These are phyloP conservation scores for Russula sp. DNA, from an alignment of 768 basidiomycete genomes.

Conservation along the genomic window DNA sequence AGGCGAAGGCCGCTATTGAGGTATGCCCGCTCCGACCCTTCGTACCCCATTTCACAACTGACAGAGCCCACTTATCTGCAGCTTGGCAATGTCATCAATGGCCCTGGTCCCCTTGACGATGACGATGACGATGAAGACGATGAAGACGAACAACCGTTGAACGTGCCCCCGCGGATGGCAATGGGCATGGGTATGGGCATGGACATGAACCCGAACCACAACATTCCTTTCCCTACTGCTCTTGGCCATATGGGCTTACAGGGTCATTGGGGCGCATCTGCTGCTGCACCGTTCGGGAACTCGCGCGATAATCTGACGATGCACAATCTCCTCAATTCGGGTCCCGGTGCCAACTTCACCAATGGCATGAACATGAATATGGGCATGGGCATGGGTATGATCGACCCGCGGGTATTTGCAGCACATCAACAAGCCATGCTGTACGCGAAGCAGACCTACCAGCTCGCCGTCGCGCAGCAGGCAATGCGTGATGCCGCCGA, in stretches of 20 bases:
- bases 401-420: slow-evolving; percentile 34
- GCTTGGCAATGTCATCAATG: slow-evolving; percentile 88
- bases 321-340: slow-evolving; percentile 46
- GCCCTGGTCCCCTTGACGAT: slow-evolving; percentile 53
- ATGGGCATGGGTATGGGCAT: slow-evolving; percentile 30
- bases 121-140: slow-evolving; percentile 26
- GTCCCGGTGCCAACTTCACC: background rate
- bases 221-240: slow-evolving; percentile 22
- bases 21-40: slow-evolving; percentile 42
- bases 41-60: background rate
- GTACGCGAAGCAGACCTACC: slow-evolving; percentile 83
- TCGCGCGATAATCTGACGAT: slow-evolving; percentile 31
- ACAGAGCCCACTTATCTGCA: slow-evolving; percentile 28
- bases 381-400: slow-evolving; percentile 14
- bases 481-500: slow-evolving; percentile 86
- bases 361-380: slow-evolving; percentile 1
- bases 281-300: slow-evolving; percentile 25
- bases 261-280: slow-evolving; percentile 31
- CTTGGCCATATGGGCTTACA: slow-evolving; percentile 22
- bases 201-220: slow-evolving; percentile 13
- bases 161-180: slow-evolving; percentile 30
- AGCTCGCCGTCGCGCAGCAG: slow-evolving; percentile 86
- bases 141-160: slow-evolving; percentile 28
- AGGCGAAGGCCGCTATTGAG: slow-evolving; percentile 86
- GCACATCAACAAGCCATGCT: slow-evolving; percentile 89